phyloP scores from a whole-genome alignment of 257 asterid genomes.

The Scutellaria galericulata region DNA sequence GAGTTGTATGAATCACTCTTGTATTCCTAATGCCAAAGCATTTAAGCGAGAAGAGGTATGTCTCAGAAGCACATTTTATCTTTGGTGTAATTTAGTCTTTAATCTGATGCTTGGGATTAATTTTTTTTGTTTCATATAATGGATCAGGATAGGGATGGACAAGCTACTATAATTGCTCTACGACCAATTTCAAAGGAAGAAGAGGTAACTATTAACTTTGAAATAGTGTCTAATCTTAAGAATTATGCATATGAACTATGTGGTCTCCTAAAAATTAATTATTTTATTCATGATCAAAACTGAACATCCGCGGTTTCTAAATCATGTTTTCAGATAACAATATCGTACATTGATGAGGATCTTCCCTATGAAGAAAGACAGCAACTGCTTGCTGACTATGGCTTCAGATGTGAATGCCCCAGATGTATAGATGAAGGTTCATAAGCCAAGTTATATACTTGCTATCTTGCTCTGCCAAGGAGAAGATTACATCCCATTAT shows the following conservation, averaged over 20 bases:
- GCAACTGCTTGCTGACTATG: slow-evolving; percentile 76
- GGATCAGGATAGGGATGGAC: slow-evolving; percentile 81
- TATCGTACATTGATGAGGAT: slow-evolving; percentile 91
- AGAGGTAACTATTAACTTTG: slow-evolving; percentile 55
- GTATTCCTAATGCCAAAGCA: slow-evolving; percentile 89
- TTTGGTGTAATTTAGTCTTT: neutral
- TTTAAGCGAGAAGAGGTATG: slow-evolving; percentile 89
- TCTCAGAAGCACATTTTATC: neutral
- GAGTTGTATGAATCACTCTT: slow-evolving; percentile 95
- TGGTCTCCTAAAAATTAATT: neutral
- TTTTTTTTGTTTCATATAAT: neutral
- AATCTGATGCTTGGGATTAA: neutral
- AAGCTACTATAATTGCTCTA: slow-evolving; percentile 71
- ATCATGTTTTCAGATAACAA: slow-evolving; percentile 62
- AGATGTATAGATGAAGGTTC: slow-evolving; percentile 66
- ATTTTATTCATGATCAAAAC: neutral
- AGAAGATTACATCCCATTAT: too few relatives aligned
- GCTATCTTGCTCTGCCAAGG: neutral
- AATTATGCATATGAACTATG: slow-evolving; percentile 9
- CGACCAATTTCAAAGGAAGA: slow-evolving; percentile 70
- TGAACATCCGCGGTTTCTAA: neutral
- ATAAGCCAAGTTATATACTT: slow-evolving; percentile 15
- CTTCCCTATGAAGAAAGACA: slow-evolving; percentile 79
- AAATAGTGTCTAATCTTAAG: slow-evolving; percentile 7
- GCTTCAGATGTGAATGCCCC: slow-evolving; percentile 76